Evolutionary conservation across 306 rosid genomes (phyloP).

Genomic region (Sechiopsis laciniata): DNA sequence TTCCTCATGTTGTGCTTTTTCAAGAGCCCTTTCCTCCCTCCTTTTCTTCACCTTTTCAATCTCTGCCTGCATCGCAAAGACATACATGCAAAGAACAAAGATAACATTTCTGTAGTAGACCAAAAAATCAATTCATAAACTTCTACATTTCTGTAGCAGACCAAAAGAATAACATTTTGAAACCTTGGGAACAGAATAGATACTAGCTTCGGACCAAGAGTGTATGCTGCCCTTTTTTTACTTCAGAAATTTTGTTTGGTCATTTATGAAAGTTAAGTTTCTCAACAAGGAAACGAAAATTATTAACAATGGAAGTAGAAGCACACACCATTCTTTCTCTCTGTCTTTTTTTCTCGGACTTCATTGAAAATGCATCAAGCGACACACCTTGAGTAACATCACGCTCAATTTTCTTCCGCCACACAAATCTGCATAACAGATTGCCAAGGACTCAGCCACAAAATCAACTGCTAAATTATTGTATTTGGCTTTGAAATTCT

Average conservation of each 20-base stretch:
- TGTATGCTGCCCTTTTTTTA: not conserved
- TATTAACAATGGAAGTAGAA: constrained; percentile 18
- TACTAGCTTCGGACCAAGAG: not conserved
- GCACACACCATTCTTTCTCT: constrained; percentile 75
- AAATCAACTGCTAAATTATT: not conserved
- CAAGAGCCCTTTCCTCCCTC: constrained; percentile 97
- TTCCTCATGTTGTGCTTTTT: constrained; percentile 91
- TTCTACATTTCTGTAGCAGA: not conserved
- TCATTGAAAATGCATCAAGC: constrained; percentile 58
- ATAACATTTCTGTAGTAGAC: not conserved
- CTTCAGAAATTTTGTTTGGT: not conserved
- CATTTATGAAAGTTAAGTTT: not conserved
- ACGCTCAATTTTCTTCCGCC: constrained; percentile 95
- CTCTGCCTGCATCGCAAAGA: constrained; percentile 66
- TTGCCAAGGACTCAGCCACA: constrained; percentile 6
- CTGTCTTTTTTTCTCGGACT: constrained; percentile 70
- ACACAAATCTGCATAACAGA: constrained; percentile 66
- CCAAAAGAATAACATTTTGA: not conserved
- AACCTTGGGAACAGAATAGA: not conserved
- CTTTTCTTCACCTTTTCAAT: constrained; percentile 94
- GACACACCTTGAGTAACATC: constrained; percentile 69
- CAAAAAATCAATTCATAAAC: not conserved
- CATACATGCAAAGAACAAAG: not conserved
- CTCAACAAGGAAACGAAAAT: not conserved
- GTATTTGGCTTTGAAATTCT: not conserved